A percentile compares a stretch with the other conserved stretches of the same genome.
Conservation (phyloP, 1,139 yeast species). For the Kazachstania sp. region DNA sequence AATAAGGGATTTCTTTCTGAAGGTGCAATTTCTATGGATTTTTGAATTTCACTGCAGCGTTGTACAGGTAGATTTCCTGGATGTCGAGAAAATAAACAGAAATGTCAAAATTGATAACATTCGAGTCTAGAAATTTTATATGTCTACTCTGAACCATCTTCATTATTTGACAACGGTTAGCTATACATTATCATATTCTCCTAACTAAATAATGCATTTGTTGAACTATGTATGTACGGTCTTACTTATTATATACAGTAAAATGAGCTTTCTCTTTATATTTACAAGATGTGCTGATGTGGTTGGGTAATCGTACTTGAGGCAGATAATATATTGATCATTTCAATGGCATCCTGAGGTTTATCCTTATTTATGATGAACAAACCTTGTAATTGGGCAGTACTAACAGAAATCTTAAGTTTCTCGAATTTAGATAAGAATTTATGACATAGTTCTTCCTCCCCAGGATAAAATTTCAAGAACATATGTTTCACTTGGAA, state of each 20-base stretch:
- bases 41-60: too few species aligned
- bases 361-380: slow-evolving; percentile 87
- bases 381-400: slow-evolving; percentile 92
- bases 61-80: too few species aligned
- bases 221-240: too few species aligned
- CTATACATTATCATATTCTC: too few species aligned
- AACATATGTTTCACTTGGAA: slow-evolving; percentile 80
- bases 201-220: too few species aligned
- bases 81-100: too few species aligned
- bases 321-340: slow-evolving; percentile 34
- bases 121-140: too few species aligned
- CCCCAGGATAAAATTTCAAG: slow-evolving; percentile 71
- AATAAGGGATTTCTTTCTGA: too few species aligned
- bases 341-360: slow-evolving; percentile 66
- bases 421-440: slow-evolving; percentile 37
- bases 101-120: too few species aligned
- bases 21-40: too few species aligned
- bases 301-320: slow-evolving; percentile 1
- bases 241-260: background rate
- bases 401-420: slow-evolving; percentile 43
- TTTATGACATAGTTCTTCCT: slow-evolving; percentile 47
- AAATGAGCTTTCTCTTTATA: background rate
- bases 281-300: background rate
- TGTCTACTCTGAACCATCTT: too few species aligned
- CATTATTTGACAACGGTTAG: too few species aligned